A percentile compares a stretch with the other conserved stretches of the same genome.
phyloP scores from a whole-genome alignment of 1,284 basidiomycete genomes.

The Volvariella surrecta region DNA sequence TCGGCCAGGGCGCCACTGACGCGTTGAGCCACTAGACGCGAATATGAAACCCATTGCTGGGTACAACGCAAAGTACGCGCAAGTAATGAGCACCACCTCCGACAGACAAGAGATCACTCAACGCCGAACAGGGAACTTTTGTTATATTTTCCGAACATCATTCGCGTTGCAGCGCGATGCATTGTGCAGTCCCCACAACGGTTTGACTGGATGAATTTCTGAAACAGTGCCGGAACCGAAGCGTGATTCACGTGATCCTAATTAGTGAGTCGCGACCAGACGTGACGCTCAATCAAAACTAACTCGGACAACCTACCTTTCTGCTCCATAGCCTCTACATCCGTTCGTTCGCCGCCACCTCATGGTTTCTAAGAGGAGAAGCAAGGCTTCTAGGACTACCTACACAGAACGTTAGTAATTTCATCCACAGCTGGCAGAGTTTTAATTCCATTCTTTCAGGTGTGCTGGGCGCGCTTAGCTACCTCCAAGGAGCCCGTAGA shows the following conservation, averaged over 20 bases:
- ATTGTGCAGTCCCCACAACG: too few species aligned
- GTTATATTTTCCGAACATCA: too few species aligned
- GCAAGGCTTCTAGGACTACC: conserved; percentile 27
- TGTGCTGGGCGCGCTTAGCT: conserved; percentile 35
- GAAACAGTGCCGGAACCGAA: not conserved
- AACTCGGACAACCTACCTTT: too few species aligned
- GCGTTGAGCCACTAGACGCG: too few species aligned
- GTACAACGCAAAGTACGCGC: too few species aligned
- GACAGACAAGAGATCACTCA: too few species aligned
- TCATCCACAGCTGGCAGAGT: not conserved
- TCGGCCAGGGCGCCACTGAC: too few species aligned
- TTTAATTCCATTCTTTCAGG: conserved; percentile 19
- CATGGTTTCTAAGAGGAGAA: conserved; percentile 24
- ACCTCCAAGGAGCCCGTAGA: conserved; percentile 33
- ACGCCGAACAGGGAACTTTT: too few species aligned
- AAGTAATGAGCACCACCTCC: too few species aligned
- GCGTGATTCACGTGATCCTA: not conserved
- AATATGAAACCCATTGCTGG: too few species aligned
- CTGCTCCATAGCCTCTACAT: not conserved
- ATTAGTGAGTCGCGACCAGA: conserved; percentile 4
- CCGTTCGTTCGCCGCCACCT: not conserved
- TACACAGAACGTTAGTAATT: conserved; percentile 36
- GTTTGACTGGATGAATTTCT: too few species aligned
- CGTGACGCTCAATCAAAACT: not conserved
- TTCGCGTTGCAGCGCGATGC: too few species aligned